Evolutionary conservation across 2,329 filamentous ascomycete species (phyloP), one percentile per base, ranked within the genome.

Genomic region (Rutstroemia sp.): DNA sequence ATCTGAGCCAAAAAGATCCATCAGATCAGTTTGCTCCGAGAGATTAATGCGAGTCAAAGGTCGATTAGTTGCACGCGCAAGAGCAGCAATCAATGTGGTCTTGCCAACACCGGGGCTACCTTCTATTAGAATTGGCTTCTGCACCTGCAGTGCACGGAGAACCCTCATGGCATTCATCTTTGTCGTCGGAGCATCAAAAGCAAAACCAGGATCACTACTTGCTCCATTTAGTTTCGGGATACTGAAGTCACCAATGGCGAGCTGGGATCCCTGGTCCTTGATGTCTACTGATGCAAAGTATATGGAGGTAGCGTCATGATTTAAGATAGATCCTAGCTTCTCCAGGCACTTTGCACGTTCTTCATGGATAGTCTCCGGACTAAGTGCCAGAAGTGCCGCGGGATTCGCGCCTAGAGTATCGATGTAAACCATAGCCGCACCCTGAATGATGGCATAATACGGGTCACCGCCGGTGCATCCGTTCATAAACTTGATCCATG

Each of bases 21-120:
- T 96, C 50, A 99, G 75, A 71, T 99, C 94, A 0, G 95, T 99
- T 73, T 99, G 94, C 65, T 99, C 94, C 0, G 94, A 97, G 58
- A 99, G 77, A 68, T 99, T 99, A 72, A 99, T 96, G 65, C 94
- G 82, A 0, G 91, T 96, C 61, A 99, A 74, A 7, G 88, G 87
- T 60, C 86, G 86, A 5, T 92, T 90, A 61, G 90, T 87, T 4
- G 86, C 85, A 63, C 82, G 81, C 1, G 95, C 88, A 47, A 99
- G 77, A 0, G 94, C 92, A 47, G 87, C 86, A 21, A 99, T 84
- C 14, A 99, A 79, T 1, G 92, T 95, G 0, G 94, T 99, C 75
- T 99, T 99, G 56, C 94, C 94, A 21, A 99, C 94, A 69, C 94
- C 94, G n/a, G 94, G 94, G 65, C 89, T 96, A 38, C 95, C 94